Conservation (phyloP, 371 early-diverging fungal species). For the Synchytrium microbalum region DNA sequence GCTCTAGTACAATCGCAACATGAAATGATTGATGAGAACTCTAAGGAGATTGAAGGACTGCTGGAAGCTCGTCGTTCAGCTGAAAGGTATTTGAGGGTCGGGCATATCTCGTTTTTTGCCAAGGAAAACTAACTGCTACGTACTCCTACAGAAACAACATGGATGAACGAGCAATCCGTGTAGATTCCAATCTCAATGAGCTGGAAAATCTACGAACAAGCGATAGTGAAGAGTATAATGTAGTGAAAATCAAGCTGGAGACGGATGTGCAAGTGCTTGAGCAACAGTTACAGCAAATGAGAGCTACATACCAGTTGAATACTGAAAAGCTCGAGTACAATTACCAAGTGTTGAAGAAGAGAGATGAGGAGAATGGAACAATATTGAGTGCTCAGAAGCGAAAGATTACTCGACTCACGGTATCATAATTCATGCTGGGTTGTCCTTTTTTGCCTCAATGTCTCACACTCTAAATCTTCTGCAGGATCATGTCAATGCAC, state of each 20-base stretch:
- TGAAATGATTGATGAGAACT: constrained; percentile 35
- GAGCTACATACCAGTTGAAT: constrained; percentile 51
- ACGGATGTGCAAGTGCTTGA: constrained; percentile 50
- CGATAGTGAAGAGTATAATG: constrained; percentile 49
- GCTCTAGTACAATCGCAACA: constrained; percentile 42
- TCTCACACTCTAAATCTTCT: background rate
- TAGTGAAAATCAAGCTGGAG: constrained; percentile 49
- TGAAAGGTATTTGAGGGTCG: constrained; percentile 24
- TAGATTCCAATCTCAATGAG: constrained; percentile 40
- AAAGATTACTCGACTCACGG: constrained; percentile 42
- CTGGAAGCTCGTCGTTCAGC: constrained; percentile 27
- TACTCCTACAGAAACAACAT: constrained; percentile 28
- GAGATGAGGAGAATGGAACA: constrained; percentile 49
- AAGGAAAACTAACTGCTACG: background rate
- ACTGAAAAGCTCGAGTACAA: constrained; percentile 54
- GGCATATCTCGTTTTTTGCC: background rate
- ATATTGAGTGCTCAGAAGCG: constrained; percentile 45
- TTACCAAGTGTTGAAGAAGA: constrained; percentile 48
- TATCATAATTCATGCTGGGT: constrained; percentile 1
- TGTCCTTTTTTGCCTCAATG: background rate
- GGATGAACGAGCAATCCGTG: constrained; percentile 36
- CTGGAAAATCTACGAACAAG: constrained; percentile 37
- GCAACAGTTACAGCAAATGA: constrained; percentile 53
- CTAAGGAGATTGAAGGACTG: constrained; percentile 30
- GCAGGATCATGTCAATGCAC: constrained; percentile 41